Percentiles rank a stretch among this genome's conserved stretches.
These are phyloP conservation scores for Geum urbanum DNA, from an alignment of 306 rosid species.

Conservation along the genomic window DNA sequence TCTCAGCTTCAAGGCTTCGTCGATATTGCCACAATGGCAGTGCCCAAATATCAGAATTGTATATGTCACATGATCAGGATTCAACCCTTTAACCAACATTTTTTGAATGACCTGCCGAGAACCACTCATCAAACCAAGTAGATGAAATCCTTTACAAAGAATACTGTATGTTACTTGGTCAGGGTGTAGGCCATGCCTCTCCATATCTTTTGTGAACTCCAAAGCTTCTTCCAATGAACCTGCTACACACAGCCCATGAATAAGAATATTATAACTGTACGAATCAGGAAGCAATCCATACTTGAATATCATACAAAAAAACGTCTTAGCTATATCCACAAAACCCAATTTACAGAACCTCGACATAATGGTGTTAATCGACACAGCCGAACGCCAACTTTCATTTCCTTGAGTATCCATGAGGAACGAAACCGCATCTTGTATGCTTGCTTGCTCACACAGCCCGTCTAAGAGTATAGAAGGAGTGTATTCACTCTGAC, in stretches of 20 bases:
- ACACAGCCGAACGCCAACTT: slow-evolving; percentile 36
- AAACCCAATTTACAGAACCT: slow-evolving; percentile 43
- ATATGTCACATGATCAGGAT: slow-evolving; percentile 40
- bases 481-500: slow-evolving; percentile 36
- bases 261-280: slow-evolving; percentile 54
- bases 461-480: slow-evolving; percentile 47
- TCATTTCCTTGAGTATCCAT: slow-evolving; percentile 17
- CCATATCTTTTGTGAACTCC: slow-evolving; percentile 42
- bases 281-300: slow-evolving; percentile 46
- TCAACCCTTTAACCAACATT: slow-evolving; percentile 41
- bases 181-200: slow-evolving; percentile 43
- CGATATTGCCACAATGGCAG: slow-evolving; percentile 39
- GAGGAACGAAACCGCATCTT: slow-evolving; percentile 41
- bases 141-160: slow-evolving; percentile 48
- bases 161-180: slow-evolving; percentile 41
- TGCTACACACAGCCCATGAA: slow-evolving; percentile 55
- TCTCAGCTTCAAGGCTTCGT: slow-evolving; percentile 39
- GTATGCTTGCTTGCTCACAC: slow-evolving; percentile 42
- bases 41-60: slow-evolving; percentile 49
- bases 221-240: slow-evolving; percentile 55
- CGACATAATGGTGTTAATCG: slow-evolving; percentile 45
- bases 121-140: slow-evolving; percentile 47
- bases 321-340: slow-evolving; percentile 40
- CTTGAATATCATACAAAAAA: slow-evolving; percentile 49
- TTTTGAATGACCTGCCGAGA: slow-evolving; percentile 36